Evolutionary conservation across 2,329 filamentous ascomycete genomes (phyloP), one percentile per base, ranked within the genome.

Genomic region (Fusarium caatingaense): DNA sequence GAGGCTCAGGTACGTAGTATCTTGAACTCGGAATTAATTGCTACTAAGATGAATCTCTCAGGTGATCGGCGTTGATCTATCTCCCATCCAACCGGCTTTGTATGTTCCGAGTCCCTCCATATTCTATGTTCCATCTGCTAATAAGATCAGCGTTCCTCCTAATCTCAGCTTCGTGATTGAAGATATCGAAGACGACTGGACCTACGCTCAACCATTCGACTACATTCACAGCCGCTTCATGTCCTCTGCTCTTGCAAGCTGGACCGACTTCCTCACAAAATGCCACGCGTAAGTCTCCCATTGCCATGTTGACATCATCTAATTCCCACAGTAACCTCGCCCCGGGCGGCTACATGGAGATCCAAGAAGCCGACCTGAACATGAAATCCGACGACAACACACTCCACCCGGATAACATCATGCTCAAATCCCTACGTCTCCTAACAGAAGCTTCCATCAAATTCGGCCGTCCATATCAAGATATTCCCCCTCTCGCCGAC

Each of bases 381-480:
- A 45, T 58, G 13, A 47, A 42, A 16, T 72, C 60, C 4, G 69
- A 74, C 6, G 68, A 74, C 11, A 42, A 20, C n/a, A 73, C 75
- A 1, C 51, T 78, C 16, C 44, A 34, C 2, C 41, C 56, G 0
- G 72, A 73, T 11, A 60, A 68, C 8, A 18, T 65, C 8, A 49
- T 78, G n/a, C 49, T 61, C 21, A 56, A 57, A 3, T 78, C 75
- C 57, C 32, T 57, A 4, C 27, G 71, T 9, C 49, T 72, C 5
- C 40, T 76, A 21, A 41, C 62, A 11, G 66, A 76, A 21, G 74
- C 74, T 2, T 72, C 73, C 5, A 68, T 69, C 20, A 72, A 71
- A 11, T 72, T 78, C 25, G 67, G 71, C 1, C 49, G 64, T 1
- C 47, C 61, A 2, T 72, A 68, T 21, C 56, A 66, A 7, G 65